A percentile compares a stretch with the other conserved stretches of the same genome.
phyloP scores from a whole-genome alignment of 805 yeast species.

The Barnettozyma wickerhamii region DNA sequence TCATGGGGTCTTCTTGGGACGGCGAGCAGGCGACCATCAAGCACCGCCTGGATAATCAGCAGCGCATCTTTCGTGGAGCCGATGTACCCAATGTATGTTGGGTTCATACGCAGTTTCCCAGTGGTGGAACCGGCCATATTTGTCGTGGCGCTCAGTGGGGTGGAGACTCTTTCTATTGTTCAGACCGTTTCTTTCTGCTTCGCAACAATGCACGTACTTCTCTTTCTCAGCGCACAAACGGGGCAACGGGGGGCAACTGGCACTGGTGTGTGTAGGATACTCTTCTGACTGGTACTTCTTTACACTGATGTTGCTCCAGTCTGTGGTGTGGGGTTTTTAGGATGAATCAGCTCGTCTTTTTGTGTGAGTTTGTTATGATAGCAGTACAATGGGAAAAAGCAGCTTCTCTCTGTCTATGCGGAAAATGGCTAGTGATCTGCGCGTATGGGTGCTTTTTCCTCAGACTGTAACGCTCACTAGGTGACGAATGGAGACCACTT shows the following conservation, averaged over 20 bases:
- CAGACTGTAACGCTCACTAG: background rate
- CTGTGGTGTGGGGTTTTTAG: no score
- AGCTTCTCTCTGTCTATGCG: background rate
- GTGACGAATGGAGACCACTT: no score
- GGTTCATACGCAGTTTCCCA: slow-evolving; percentile 12
- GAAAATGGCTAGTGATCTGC: background rate
- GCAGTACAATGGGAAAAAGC: background rate
- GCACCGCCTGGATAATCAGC: slow-evolving; percentile 72
- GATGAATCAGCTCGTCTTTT: no score
- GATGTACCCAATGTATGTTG: slow-evolving; percentile 48
- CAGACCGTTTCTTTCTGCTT: no score
- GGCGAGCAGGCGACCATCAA: slow-evolving; percentile 53
- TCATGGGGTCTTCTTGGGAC: slow-evolving; percentile 82
- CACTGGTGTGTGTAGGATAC: no score
- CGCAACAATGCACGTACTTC: no score
- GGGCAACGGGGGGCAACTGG: no score
- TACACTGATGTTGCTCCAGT: no score
- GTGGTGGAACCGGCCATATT: slow-evolving; percentile 1
- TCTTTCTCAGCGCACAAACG: no score
- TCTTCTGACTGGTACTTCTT: no score
- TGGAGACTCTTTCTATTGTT: no score
- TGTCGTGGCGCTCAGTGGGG: background rate
- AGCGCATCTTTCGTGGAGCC: slow-evolving; percentile 82
- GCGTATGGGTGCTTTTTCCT: background rate
- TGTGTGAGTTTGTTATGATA: no score